Evolutionary conservation across 345 rosid genomes (phyloP).

Genomic region (Salix koriyanagi): DNA sequence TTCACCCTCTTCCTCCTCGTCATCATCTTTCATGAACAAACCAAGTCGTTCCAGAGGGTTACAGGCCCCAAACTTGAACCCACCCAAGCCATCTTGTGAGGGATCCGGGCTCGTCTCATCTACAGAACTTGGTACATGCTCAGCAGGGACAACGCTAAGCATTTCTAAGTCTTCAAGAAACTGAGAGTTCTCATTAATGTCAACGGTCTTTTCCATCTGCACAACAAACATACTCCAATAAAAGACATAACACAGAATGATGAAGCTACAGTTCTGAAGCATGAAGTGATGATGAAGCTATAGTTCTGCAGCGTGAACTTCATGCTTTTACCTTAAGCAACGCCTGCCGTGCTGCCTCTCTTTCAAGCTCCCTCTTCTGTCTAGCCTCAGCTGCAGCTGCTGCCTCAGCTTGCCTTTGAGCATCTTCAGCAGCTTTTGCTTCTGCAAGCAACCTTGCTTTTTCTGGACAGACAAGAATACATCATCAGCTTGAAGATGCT

Average conservation of each 20-base stretch:
- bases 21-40: constrained; percentile 61
- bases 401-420: constrained; percentile 54
- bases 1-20: constrained; percentile 52
- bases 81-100: constrained; percentile 47
- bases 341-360: constrained; percentile 87
- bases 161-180: constrained; percentile 78
- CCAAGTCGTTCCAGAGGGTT: constrained; percentile 78
- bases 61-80: constrained; percentile 57
- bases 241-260: neutral
- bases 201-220: constrained; percentile 95
- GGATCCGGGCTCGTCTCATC: constrained; percentile 59
- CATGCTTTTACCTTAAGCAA: constrained; percentile 51
- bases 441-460: constrained; percentile 74
- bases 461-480: constrained; percentile 31
- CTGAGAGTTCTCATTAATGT: constrained; percentile 64
- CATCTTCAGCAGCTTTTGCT: constrained; percentile 81
- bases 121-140: constrained; percentile 42
- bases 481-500: neutral
- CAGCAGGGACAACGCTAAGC: constrained; percentile 53
- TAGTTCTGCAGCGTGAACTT: neutral
- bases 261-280: neutral
- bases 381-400: constrained; percentile 71
- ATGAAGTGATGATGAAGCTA: neutral
- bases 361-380: constrained; percentile 69
- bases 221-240: constrained; percentile 5